Evolutionary conservation across 2,329 filamentous ascomycete species (phyloP).

Genomic region (Hirsutella thompsonii): DNA sequence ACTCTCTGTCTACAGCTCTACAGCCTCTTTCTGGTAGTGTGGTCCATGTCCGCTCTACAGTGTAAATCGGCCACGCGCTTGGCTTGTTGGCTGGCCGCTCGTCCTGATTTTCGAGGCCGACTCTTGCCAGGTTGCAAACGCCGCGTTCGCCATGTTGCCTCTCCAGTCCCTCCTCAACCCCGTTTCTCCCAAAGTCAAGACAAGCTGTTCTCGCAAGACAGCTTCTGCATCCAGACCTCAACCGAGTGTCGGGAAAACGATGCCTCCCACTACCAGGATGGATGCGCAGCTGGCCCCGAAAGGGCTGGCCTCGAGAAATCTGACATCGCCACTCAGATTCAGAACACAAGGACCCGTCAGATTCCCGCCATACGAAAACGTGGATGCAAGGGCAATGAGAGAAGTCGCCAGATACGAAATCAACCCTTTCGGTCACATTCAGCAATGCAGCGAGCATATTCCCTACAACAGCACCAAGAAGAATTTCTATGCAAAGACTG

Average conservation of each 20-base stretch:
- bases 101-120: background rate
- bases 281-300: background rate
- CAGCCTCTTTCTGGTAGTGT: background rate
- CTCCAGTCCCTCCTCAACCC: conserved; percentile 57
- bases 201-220: conserved; percentile 21
- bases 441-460: conserved; percentile 58
- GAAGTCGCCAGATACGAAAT: conserved; percentile 54
- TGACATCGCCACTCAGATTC: conserved; percentile 33
- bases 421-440: conserved; percentile 50
- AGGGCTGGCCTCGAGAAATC: conserved; percentile 27
- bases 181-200: conserved; percentile 28
- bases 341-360: conserved; percentile 55
- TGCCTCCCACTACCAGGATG: conserved; percentile 11
- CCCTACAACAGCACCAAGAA: conserved; percentile 95
- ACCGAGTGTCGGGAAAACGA: conserved; percentile 1
- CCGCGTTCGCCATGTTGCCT: conserved; percentile 41
- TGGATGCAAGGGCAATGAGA: conserved; percentile 41
- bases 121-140: conserved; percentile 6
- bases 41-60: background rate
- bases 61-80: background rate
- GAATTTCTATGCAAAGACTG: conserved; percentile 73
- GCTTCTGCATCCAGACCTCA: conserved; percentile 11
- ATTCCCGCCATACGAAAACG: conserved; percentile 60
- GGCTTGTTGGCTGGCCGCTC: conserved; percentile 1
- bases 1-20: background rate